Evolutionary conservation across 257 asterid genomes (phyloP).

Genomic region (Leptodermis oblonga): DNA sequence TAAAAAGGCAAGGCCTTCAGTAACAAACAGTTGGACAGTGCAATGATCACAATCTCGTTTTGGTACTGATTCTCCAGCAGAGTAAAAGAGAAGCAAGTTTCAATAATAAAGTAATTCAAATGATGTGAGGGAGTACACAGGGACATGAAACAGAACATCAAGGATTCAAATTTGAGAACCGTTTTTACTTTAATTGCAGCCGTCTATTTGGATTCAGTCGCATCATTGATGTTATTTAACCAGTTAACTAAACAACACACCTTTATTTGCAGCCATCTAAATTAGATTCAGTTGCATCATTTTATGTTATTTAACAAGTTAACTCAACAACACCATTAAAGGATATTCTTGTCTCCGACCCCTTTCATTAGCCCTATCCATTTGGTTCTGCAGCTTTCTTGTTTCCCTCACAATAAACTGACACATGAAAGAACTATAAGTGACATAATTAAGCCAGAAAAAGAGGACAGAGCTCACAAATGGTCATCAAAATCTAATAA

Average conservation of each 20-base stretch:
- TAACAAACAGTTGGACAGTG: not conserved
- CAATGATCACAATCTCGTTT: not conserved
- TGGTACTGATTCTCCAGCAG: not conserved
- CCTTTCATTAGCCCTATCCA: not conserved
- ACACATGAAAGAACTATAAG: not conserved
- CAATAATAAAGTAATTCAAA: not conserved
- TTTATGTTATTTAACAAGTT: not conserved
- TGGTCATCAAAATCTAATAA: not conserved
- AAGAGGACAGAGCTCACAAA: not conserved
- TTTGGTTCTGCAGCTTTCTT: not conserved
- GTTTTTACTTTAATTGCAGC: not conserved
- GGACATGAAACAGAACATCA: not conserved
- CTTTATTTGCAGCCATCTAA: constrained; percentile 1
- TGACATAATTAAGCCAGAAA: not conserved
- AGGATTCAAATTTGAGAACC: not conserved
- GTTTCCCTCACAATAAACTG: not conserved
- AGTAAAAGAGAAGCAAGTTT: not conserved
- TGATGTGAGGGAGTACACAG: not conserved
- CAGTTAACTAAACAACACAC: too few species aligned
- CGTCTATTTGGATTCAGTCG: too few species aligned
- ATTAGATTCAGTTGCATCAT: not conserved
- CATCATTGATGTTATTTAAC: too few species aligned
- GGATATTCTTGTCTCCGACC: constrained; percentile 11
- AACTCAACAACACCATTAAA: not conserved
- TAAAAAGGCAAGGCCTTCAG: not conserved